Evolutionary conservation across 768 basidiomycete species (phyloP).

Genomic region (Dentipellis sp.): DNA sequence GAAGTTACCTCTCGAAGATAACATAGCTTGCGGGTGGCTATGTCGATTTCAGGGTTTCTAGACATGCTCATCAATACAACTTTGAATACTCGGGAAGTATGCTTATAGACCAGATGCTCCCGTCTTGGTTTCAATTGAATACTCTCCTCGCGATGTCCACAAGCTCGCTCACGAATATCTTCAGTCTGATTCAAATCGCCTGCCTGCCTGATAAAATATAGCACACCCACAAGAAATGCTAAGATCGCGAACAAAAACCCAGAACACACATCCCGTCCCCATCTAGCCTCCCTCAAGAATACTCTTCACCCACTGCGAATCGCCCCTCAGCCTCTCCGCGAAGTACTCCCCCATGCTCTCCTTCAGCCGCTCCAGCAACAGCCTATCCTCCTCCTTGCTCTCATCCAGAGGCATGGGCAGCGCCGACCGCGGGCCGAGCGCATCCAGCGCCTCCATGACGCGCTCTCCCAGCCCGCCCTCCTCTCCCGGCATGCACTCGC

Average conservation of each 20-base stretch:
- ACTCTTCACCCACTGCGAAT: slow-evolving; percentile 57
- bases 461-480: slow-evolving; percentile 42
- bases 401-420: slow-evolving; percentile 50
- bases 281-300: slow-evolving; percentile 28
- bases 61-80: too few relatives aligned
- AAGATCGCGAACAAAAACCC: background rate
- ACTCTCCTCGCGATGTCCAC: too few relatives aligned
- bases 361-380: slow-evolving; percentile 35
- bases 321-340: slow-evolving; percentile 41
- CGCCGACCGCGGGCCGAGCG: slow-evolving; percentile 48
- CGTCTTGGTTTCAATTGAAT: too few relatives aligned
- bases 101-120: too few relatives aligned
- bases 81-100: too few relatives aligned
- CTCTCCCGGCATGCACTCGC: slow-evolving; percentile 43
- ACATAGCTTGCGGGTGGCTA: too few relatives aligned
- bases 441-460: slow-evolving; percentile 56
- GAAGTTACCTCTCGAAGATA: too few relatives aligned
- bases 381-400: slow-evolving; percentile 37
- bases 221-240: too few relatives aligned
- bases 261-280: background rate
- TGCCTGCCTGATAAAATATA: too few relatives aligned
- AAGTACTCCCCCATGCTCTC: slow-evolving; percentile 57
- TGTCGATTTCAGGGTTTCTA: too few relatives aligned
- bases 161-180: too few relatives aligned
- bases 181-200: too few relatives aligned